Base-by-base conservation (phyloP, 768 basidiomycete species). In the Thelephora ganbajun region DNA sequence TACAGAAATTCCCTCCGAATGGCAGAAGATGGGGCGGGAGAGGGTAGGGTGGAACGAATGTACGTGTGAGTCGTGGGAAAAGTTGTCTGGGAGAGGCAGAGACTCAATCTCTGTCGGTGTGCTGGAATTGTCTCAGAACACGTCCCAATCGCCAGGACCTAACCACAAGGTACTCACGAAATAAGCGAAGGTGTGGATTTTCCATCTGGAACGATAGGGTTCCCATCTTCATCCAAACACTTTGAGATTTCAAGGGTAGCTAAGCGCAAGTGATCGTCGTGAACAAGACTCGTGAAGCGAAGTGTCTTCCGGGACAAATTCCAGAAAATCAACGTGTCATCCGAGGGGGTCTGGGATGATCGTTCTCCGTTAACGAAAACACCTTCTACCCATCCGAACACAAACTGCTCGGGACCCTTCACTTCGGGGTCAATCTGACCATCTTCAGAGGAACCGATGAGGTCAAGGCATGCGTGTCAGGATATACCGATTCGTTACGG, bases 301-400 rank as follows among this genome's bases (percentile, higher is more conserved):
- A 35, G 26, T 50, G 36, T 11, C 44, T 36, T 5, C 55, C 55
- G 7, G 55, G 52, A 35, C 56, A 57, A 4, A 53, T 42, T 2
- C 56, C 55, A 18, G 1, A 33, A 30, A 45, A 26, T 22, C 4
- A 4, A 30, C 18, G 16, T 14, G 49, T 33, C 22, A 33, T 23
- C 26, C 13, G 16, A 33, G 33, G 7, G 41, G 18, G 13, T 14
- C 34, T 6, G 34, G 20, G 19, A n/a, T 1, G 36, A 22, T 37
- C 4, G 14, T 41, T 33, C n/a, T 20, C 9, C 9, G 18, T 36
- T 9, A 16, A 11, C 33, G 46, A 13, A 43, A 36, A 9, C 48
- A 51, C 50, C 50, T 46, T 6, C 51, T n/a, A 23, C 51, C 48
- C 48, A 48, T 20, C 51, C 51, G 33, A 51, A 49, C 14, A 41